Conservation (phyloP, 345 rosid species). For the Schrenkiella parvula region DNA sequence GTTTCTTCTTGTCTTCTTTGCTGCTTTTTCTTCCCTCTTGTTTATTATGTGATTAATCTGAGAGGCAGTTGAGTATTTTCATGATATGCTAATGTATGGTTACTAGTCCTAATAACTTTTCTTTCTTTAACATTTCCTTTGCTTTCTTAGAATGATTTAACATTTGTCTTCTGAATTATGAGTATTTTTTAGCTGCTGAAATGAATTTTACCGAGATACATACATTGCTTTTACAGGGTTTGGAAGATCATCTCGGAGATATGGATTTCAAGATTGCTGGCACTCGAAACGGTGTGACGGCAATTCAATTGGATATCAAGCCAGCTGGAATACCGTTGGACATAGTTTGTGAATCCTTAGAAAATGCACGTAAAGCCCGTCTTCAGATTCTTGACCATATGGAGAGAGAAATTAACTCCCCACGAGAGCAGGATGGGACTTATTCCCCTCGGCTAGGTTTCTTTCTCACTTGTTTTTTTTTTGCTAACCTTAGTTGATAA, state of each 20-base stretch:
- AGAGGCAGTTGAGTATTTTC: background rate
- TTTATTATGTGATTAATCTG: background rate
- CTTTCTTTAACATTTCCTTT: background rate
- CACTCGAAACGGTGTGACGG: constrained; percentile 79
- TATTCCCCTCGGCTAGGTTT: constrained; percentile 73
- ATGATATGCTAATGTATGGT: background rate
- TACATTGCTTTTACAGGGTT: constrained; percentile 48
- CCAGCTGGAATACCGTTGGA: constrained; percentile 98
- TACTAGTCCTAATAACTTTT: background rate
- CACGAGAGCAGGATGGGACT: constrained; percentile 54
- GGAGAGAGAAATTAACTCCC: constrained; percentile 69
- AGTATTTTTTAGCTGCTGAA: background rate
- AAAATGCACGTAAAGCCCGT: constrained; percentile 81
- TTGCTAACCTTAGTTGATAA: background rate
- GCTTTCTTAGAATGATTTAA: background rate
- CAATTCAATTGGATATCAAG: constrained; percentile 95
- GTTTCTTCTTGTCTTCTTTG: constrained; percentile 13
- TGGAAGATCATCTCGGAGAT: constrained; percentile 98
- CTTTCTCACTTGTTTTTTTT: constrained; percentile 5
- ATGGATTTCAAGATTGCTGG: constrained; percentile 99
- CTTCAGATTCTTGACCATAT: constrained; percentile 88
- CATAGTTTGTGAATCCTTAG: constrained; percentile 82
- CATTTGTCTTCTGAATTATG: background rate
- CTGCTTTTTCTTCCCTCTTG: background rate
- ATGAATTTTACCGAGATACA: background rate